Conservation (phyloP, 2,329 filamentous ascomycete species). For the Diaporthe helianthi region DNA sequence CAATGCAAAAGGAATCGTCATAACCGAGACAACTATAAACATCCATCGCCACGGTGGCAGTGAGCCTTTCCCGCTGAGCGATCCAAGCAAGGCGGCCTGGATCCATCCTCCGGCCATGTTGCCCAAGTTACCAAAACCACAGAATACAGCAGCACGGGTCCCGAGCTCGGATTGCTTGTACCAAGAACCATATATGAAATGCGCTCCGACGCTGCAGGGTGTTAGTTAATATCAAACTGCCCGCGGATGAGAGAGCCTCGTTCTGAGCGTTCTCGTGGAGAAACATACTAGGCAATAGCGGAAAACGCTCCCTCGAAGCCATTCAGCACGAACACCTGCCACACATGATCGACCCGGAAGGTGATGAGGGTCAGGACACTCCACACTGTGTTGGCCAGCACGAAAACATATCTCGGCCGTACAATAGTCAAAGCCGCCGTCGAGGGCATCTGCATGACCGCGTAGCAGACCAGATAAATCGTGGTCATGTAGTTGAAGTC, state of each 20-base stretch:
- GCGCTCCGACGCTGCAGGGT: slow-evolving; percentile 46
- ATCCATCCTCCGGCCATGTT: slow-evolving; percentile 55
- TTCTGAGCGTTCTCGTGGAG: too few species aligned
- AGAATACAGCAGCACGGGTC: slow-evolving; percentile 50
- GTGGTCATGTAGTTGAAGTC: slow-evolving; percentile 50
- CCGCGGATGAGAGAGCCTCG: fast-evolving
- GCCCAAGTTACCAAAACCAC: slow-evolving; percentile 50
- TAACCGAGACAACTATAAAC: slow-evolving; percentile 51
- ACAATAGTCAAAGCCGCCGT: slow-evolving; percentile 45
- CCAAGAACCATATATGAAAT: slow-evolving; percentile 54
- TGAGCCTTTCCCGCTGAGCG: slow-evolving; percentile 43
- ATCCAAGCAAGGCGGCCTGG: slow-evolving; percentile 48
- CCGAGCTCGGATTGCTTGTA: slow-evolving; percentile 52
- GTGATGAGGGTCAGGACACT: slow-evolving; percentile 52
- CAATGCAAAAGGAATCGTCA: slow-evolving; percentile 50
- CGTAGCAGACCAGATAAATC: slow-evolving; percentile 49
- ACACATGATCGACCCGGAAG: slow-evolving; percentile 49
- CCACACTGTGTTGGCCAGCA: slow-evolving; percentile 51
- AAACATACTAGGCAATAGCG: slow-evolving; percentile 49
- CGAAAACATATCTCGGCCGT: slow-evolving; percentile 50
- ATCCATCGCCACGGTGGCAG: slow-evolving; percentile 52
- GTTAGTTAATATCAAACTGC: background rate
- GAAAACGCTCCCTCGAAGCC: slow-evolving; percentile 53
- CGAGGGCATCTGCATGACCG: slow-evolving; percentile 52
- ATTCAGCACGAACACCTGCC: slow-evolving; percentile 52